These are phyloP conservation scores for Penicillium sp. DNA, from an alignment of 2,329 filamentous ascomycete species.

Conservation along the genomic window DNA sequence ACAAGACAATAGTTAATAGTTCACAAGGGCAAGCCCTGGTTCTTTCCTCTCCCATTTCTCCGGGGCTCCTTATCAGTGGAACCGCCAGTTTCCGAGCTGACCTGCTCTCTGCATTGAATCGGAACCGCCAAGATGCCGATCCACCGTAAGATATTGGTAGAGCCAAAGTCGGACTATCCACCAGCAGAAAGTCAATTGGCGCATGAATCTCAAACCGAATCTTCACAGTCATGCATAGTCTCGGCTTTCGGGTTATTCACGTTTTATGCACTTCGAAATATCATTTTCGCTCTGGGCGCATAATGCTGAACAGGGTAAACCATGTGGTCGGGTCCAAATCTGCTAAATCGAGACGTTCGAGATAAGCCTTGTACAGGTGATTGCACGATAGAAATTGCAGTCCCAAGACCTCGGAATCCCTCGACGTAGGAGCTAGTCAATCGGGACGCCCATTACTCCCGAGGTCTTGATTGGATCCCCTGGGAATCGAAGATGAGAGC, in stretches of 20 bases:
- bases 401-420: constrained; percentile 2
- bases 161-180: not conserved
- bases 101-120: constrained; percentile 9
- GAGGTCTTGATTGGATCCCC: not conserved
- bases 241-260: not conserved
- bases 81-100: constrained; percentile 1
- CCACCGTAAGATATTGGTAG: constrained; percentile 11
- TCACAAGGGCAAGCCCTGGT: not conserved
- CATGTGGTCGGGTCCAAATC: not conserved
- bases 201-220: constrained; percentile 4
- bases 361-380: constrained; percentile 17
- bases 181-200: constrained; percentile 2
- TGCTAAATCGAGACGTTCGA: not conserved
- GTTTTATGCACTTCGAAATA: not conserved
- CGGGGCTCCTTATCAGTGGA: constrained; percentile 19
- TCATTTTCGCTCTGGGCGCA: constrained; percentile 6
- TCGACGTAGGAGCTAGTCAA: constrained; percentile 7
- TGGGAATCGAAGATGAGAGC: too few relatives aligned
- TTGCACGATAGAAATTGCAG: constrained; percentile 4
- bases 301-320: constrained; percentile 5
- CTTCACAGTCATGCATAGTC: not conserved
- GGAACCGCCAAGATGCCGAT: constrained; percentile 11
- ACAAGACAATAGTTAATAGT: constrained; percentile 7
- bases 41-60: constrained; percentile 4
- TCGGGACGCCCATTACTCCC: not conserved